phyloP scores from a whole-genome alignment of 2,329 filamentous ascomycete genomes.

The Neodidymelliopsis sp. region DNA sequence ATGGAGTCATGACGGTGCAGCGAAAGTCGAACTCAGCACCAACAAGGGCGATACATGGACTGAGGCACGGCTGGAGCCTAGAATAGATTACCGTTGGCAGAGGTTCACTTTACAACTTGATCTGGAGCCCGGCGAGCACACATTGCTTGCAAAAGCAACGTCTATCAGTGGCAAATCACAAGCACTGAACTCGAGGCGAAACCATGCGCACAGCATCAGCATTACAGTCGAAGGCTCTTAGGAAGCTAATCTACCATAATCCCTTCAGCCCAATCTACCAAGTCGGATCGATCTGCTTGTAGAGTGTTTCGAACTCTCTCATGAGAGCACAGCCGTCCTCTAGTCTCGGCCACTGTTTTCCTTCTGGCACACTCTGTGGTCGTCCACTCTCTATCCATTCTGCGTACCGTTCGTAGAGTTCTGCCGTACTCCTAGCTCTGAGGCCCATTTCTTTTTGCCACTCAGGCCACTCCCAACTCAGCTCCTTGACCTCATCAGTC shows the following conservation, averaged over 20 bases:
- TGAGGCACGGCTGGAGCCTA: not conserved
- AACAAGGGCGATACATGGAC: constrained; percentile 23
- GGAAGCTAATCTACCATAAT: not conserved
- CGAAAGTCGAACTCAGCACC: constrained; percentile 27
- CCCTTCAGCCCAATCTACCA: not conserved
- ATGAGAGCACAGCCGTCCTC: constrained; percentile 57
- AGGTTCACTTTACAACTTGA: not conserved
- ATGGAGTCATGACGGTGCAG: constrained; percentile 33
- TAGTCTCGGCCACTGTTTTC: constrained; percentile 47
- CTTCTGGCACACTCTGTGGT: constrained; percentile 9
- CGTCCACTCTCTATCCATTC: constrained; percentile 29
- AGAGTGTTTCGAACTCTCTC: constrained; percentile 45
- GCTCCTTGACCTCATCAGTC: constrained; percentile 35
- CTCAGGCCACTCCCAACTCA: constrained; percentile 54
- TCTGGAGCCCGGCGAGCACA: not conserved
- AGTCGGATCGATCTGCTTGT: constrained; percentile 20
- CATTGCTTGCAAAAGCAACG: not conserved
- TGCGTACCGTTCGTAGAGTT: constrained; percentile 42
- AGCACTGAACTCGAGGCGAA: constrained; percentile 1
- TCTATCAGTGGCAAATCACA: constrained; percentile 1
- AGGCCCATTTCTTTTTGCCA: constrained; percentile 40
- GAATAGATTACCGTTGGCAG: constrained; percentile 6
- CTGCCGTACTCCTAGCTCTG: constrained; percentile 29
- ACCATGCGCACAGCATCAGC: not conserved
- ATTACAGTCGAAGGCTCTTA: not conserved